Evolutionary conservation across 2,329 filamentous ascomycete genomes (phyloP).

Genomic region (Colletotrichum limetticola): DNA sequence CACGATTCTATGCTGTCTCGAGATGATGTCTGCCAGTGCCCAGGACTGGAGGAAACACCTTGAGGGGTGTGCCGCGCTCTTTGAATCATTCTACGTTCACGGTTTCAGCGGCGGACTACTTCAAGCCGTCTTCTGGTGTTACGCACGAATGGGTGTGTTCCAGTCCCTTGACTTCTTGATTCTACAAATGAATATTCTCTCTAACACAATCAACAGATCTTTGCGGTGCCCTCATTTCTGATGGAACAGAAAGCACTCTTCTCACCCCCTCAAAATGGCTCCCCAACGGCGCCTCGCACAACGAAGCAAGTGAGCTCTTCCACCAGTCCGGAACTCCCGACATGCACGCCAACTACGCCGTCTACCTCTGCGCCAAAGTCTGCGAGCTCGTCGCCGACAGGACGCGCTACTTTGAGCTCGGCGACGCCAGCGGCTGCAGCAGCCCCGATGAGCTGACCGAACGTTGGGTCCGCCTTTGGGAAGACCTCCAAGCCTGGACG

Average conservation of each 20-base stretch:
- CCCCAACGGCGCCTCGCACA: constrained; percentile 48
- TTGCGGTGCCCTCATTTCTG: constrained; percentile 66
- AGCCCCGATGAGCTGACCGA: constrained; percentile 50
- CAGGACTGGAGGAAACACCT: constrained; percentile 66
- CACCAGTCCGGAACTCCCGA: constrained; percentile 49
- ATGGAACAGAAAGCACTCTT: constrained; percentile 62
- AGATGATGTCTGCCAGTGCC: constrained; percentile 55
- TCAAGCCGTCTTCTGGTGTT: constrained; percentile 69
- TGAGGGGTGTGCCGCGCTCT: constrained; percentile 66
- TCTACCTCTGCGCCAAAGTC: constrained; percentile 64
- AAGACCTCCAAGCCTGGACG: constrained; percentile 60
- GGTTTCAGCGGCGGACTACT: constrained; percentile 63
- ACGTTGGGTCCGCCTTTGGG: constrained; percentile 61
- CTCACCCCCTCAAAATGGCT: constrained; percentile 62
- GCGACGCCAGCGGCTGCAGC: constrained; percentile 56
- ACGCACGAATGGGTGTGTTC: constrained; percentile 62
- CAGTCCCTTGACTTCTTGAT: background rate
- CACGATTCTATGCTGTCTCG: constrained; percentile 51
- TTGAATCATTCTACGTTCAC: constrained; percentile 63
- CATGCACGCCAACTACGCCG: constrained; percentile 69
- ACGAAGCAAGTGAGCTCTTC: constrained; percentile 50
- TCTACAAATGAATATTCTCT: background rate
- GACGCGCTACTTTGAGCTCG: constrained; percentile 59
- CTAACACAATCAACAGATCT: constrained; percentile 51
- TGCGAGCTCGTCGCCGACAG: constrained; percentile 62